Evolutionary conservation across 768 basidiomycete genomes (phyloP).

Genomic region (Leccinellum luteum): DNA sequence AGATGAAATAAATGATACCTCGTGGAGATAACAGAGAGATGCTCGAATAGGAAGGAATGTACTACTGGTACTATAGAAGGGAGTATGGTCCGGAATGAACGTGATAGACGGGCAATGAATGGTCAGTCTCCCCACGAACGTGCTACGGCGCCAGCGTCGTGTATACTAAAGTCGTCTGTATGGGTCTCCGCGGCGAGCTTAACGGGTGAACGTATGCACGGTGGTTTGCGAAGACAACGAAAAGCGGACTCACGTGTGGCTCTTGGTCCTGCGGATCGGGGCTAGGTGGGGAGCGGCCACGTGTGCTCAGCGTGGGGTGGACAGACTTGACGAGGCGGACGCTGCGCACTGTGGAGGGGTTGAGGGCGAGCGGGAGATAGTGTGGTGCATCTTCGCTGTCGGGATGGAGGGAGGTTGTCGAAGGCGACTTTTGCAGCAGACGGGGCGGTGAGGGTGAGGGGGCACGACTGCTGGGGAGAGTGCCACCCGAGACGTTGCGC

Average conservation of each 20-base stretch:
- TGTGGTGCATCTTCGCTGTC: constrained; percentile 17
- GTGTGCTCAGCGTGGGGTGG: constrained; percentile 9
- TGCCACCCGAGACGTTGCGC: constrained; percentile 36
- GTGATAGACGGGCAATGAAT: constrained; percentile 18
- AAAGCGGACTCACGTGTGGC: constrained; percentile 15
- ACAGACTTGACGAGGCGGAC: constrained; percentile 24
- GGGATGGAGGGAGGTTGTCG: constrained; percentile 21
- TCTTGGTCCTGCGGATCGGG: constrained; percentile 4
- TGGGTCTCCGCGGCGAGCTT: constrained; percentile 13
- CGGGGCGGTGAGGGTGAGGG: constrained; percentile 21
- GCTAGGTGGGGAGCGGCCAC: constrained; percentile 15
- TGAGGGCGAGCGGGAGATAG: constrained; percentile 3
- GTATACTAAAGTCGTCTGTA: constrained; percentile 28
- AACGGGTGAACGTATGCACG: background rate
- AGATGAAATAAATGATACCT: constrained; percentile 26
- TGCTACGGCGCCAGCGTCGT: constrained; percentile 34
- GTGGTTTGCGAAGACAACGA: constrained; percentile 2
- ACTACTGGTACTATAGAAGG: constrained; percentile 13
- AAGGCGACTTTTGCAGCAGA: constrained; percentile 21
- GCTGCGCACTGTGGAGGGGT: constrained; percentile 16
- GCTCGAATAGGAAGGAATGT: constrained; percentile 20
- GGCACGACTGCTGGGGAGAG: constrained; percentile 17
- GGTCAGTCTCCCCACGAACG: constrained; percentile 35
- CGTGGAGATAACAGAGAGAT: constrained; percentile 34
- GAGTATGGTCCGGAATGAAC: constrained; percentile 30